phyloP scores from a whole-genome alignment of 2,329 filamentous ascomycete species.

The Bimuria novae-zelandiae region DNA sequence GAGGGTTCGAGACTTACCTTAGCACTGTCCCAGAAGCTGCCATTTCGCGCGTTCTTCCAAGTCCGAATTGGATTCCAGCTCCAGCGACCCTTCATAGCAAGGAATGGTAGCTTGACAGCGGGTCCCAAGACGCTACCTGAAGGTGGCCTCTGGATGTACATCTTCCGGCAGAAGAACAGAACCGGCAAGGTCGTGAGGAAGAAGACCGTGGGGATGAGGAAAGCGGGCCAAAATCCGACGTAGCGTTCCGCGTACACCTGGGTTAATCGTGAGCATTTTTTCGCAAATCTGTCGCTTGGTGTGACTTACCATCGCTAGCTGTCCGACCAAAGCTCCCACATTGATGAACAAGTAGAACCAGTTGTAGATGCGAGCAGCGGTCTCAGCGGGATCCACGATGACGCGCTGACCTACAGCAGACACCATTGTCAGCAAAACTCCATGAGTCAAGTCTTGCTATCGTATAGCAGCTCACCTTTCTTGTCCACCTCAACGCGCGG shows the following conservation, averaged over 20 bases:
- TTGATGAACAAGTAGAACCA: slow-evolving; percentile 48
- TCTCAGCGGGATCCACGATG: slow-evolving; percentile 69
- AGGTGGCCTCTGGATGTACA: slow-evolving; percentile 64
- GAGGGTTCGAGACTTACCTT: slow-evolving; percentile 44
- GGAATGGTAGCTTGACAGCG: slow-evolving; percentile 62
- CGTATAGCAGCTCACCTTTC: slow-evolving; percentile 48
- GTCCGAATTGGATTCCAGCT: slow-evolving; percentile 61
- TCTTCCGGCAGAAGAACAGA: slow-evolving; percentile 63
- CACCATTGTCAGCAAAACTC: not conserved
- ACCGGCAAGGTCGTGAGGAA: slow-evolving; percentile 66
- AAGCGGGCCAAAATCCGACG: slow-evolving; percentile 76
- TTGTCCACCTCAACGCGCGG: slow-evolving; percentile 52
- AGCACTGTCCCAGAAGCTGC: slow-evolving; percentile 65
- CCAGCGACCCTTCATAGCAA: slow-evolving; percentile 60
- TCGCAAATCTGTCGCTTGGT: too few relatives aligned
- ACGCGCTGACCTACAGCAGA: slow-evolving; percentile 47
- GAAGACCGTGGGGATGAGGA: slow-evolving; percentile 67
- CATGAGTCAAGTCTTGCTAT: not conserved
- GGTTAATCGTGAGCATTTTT: not conserved
- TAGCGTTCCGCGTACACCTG: slow-evolving; percentile 44
- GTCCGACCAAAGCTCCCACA: slow-evolving; percentile 42
- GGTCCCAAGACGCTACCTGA: slow-evolving; percentile 71
- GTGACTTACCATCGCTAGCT: slow-evolving; percentile 38
- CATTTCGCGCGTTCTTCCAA: slow-evolving; percentile 59
- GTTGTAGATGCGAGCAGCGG: slow-evolving; percentile 71